A percentile compares a stretch with the other conserved stretches of the same genome.
These are phyloP conservation scores for Exserohilum rostratum DNA, from an alignment of 2,329 filamentous ascomycete species.

Conservation along the genomic window DNA sequence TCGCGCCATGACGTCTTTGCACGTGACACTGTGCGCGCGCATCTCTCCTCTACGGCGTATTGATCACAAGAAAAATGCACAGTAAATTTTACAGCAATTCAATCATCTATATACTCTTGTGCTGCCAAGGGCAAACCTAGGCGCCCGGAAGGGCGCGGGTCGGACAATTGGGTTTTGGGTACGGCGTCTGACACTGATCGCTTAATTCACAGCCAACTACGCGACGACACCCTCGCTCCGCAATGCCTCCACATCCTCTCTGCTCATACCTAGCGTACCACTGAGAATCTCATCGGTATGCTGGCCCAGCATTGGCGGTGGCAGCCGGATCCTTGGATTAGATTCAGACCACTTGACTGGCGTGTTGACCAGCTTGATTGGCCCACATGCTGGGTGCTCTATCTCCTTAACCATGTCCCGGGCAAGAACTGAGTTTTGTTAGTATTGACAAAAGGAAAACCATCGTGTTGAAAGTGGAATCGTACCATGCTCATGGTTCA, in stretches of 20 bases:
- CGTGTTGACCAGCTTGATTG: conserved; percentile 88
- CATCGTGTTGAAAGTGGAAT: conserved; percentile 2
- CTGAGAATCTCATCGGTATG: conserved; percentile 48
- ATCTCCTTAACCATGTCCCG: conserved; percentile 89
- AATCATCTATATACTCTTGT: too few relatives aligned
- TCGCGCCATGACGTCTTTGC: conserved; percentile 2
- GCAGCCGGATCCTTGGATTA: conserved; percentile 73
- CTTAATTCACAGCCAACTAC: conserved; percentile 15
- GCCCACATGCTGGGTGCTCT: conserved; percentile 80
- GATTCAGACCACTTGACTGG: conserved; percentile 93
- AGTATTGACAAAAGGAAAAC: neutral
- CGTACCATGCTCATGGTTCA: conserved; percentile 83
- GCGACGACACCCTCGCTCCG: conserved; percentile 45
- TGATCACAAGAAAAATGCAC: too few relatives aligned
- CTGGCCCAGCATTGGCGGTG: conserved; percentile 77
- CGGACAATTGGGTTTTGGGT: too few relatives aligned
- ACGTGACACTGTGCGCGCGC: neutral
- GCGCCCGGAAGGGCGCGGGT: neutral
- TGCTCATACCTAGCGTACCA: conserved; percentile 39
- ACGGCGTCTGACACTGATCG: neutral
- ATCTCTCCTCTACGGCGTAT: too few relatives aligned
- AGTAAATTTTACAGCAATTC: too few relatives aligned
- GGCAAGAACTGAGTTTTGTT: conserved; percentile 61
- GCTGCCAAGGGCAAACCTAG: too few relatives aligned
- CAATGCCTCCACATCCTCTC: conserved; percentile 39